A percentile compares a stretch with the other conserved stretches of the same genome.
Conservation (phyloP, 164 flowering plant species). For the Brasenia schreberi region DNA sequence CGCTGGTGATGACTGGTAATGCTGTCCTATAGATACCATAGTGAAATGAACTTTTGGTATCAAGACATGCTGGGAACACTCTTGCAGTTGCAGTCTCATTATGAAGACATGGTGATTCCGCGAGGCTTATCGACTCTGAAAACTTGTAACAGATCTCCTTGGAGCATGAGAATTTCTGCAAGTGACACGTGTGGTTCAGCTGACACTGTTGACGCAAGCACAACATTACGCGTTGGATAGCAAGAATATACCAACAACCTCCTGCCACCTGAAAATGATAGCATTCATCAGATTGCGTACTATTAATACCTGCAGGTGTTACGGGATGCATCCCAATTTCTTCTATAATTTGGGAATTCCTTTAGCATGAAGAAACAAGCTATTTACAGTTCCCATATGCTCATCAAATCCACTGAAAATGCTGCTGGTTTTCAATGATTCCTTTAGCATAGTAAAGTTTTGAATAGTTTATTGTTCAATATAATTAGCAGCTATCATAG, state of each 20-base stretch:
- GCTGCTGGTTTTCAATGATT: too few species aligned
- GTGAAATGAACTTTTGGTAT: slow-evolving; percentile 49
- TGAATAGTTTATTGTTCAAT: too few species aligned
- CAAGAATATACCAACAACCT: slow-evolving; percentile 96
- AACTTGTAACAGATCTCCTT: slow-evolving; percentile 69
- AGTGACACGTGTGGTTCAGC: slow-evolving; percentile 28
- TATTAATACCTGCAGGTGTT: too few species aligned
- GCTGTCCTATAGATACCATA: slow-evolving; percentile 88
- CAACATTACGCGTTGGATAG: slow-evolving; percentile 76
- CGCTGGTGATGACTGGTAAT: slow-evolving; percentile 84
- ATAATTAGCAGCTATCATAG: too few species aligned
- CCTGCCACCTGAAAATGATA: slow-evolving; percentile 61
- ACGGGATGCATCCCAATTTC: too few species aligned
- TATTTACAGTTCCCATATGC: too few species aligned
- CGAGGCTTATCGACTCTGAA: slow-evolving; percentile 15
- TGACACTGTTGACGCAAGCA: slow-evolving; percentile 64
- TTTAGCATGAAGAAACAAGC: too few species aligned
- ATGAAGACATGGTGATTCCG: slow-evolving; percentile 34
- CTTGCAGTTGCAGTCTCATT: slow-evolving; percentile 23
- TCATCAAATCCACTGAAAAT: too few species aligned
- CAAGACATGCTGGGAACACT: slow-evolving; percentile 39
- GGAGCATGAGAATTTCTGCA: slow-evolving; percentile 48
- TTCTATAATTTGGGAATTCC: too few species aligned
- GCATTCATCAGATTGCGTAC: too few species aligned
- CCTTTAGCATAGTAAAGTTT: too few species aligned